Base-by-base conservation (phyloP, 257 asterid genomes). In the Prunella vulgaris region DNA sequence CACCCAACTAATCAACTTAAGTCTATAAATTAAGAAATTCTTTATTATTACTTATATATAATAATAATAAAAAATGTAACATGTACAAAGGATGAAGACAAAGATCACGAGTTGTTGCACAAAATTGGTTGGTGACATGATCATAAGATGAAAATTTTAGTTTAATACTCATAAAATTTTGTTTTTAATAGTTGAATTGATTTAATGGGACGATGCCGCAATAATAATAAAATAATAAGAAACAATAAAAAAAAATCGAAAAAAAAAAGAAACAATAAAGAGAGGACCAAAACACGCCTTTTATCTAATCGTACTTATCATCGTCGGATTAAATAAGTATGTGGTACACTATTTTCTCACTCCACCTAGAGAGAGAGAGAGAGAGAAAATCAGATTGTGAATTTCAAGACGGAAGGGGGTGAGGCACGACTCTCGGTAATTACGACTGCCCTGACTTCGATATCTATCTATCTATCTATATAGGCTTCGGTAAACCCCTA, bases 381-480 rank as follows among this genome's bases (percentile, higher is more conserved):
- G 62, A 54, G 37, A 48, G 15, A 12, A 20, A 58, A 5, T 17
- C 46, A n/a, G 18, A 65, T 83, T 85, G 89, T 69, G 81, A 80
- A 38, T 80, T 69, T 76, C 87, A 67, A 82, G 87, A 64, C 71
- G 67, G 76, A 58, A 66, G 66, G 81, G 74, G 81, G 72, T 73
- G 76, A 74, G 94, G 93, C 94, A 85, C 94, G 68, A 6, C 5
- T 35, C 76, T 82, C 87, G 68, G 87, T 83, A 77, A 27, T 38
- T 54, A 27, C 77, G 3, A 38, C 38, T 65, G 3, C 71, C 4
- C 37, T 48, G 28, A 3, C 5, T 4, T 28, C 3, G 33, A 4
- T 28, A 28, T 28, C 33, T 32, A 32, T 35, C 7, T 7, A 4
- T 64, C 32, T 24, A 30, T 37, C 49, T 32, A 21, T 52, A 53